Base-by-base conservation (phyloP, 495 filamentous ascomycete genomes). In the Penicillium subrubescens region DNA sequence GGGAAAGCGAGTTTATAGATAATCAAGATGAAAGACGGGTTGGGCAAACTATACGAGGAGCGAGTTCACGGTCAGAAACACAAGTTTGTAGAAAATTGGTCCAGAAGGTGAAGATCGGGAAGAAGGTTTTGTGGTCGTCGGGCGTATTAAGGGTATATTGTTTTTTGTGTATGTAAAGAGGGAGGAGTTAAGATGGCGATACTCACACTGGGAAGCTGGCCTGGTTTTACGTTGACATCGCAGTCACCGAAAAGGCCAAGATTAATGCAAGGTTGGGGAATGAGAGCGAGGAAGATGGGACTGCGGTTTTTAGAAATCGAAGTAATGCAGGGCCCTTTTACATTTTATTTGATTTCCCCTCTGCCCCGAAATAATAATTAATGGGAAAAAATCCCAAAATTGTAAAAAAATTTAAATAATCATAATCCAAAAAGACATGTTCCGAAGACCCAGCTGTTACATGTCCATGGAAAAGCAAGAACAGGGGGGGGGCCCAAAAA, bases 401-500 rank as follows among this genome's bases (percentile, higher is more conserved):
- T 10, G 8, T 23, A 48, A 48, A 23, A 23, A 11, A 3, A 14
- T n/a, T 44, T 54, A 33, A 17, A 58, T 39, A 66, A 62, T 59
- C 58, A 63, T 59, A 64, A 57, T 58, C 65, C 51, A 59, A 62
- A 60, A 61, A 46, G 61, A 69, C 56, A 63, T 53, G 53, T 37
- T 56, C 51, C 67, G 59, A 67, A 71, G 52, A 65, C 62, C 65
- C 64, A 67, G 63, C 63, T 73, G 63, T 64, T 63, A 68, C 65
- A 73, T 62, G 66, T 69, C 71, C 71, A 74, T 74, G 71, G 71
- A 67, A 74, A 72, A 65, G 62, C 57, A 71, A 71, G 72, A 73
- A 75, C 70, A 69, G 68, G 73, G 76, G 74, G 74, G 73, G 65
- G 57, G 60, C 68, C 70, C 68, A 75, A 67, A 68, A 78, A 75